These are phyloP conservation scores for Ceratocystis diversiconidia DNA, from an alignment of 2,329 filamentous ascomycete species.

Conservation along the genomic window DNA sequence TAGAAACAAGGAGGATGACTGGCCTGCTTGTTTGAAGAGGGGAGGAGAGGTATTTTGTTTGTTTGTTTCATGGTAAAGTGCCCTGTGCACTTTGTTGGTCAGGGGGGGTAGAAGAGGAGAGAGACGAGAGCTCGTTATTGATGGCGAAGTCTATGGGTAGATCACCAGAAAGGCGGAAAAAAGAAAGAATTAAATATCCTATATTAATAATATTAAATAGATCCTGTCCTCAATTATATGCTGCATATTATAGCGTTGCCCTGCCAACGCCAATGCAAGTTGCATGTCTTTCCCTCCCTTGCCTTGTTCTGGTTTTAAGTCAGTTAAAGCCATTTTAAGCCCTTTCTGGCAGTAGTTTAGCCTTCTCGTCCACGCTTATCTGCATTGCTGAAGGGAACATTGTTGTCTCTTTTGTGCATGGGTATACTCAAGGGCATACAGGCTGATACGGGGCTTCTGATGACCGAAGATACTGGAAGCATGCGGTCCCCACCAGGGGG, in stretches of 20 bases:
- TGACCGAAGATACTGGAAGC: background rate
- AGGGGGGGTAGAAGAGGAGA: background rate
- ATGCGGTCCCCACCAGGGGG: background rate
- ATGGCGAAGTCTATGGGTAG: background rate
- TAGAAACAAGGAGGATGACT: background rate
- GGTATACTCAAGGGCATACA: no score
- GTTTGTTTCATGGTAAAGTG: background rate
- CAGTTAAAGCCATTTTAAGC: background rate
- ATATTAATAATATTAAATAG: background rate
- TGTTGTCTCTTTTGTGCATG: background rate
- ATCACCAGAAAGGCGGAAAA: background rate
- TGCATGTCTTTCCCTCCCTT: background rate
- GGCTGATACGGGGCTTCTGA: no score
- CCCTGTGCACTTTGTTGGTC: background rate
- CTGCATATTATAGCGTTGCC: background rate
- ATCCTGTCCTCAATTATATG: no score
- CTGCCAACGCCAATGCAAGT: background rate
- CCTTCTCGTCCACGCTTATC: background rate
- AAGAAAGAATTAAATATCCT: background rate
- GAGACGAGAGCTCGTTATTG: background rate
- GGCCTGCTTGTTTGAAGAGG: no score
- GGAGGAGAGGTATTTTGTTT: background rate
- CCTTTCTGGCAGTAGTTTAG: background rate
- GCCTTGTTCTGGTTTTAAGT: background rate
- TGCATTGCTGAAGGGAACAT: background rate